Evolutionary conservation across 2,329 filamentous ascomycete genomes (phyloP).

Genomic region (Fusarium citri): DNA sequence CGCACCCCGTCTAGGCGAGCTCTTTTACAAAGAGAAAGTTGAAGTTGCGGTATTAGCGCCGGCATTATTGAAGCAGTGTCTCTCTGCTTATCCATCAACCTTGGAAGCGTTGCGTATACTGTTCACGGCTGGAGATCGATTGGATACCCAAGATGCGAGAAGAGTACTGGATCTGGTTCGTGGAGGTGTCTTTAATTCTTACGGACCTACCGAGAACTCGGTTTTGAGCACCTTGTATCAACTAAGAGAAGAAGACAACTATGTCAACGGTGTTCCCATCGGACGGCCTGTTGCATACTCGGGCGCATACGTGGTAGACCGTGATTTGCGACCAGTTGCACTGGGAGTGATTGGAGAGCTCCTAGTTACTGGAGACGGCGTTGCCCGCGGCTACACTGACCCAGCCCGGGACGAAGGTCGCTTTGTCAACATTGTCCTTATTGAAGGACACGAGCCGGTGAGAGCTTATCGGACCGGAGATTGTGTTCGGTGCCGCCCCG

Average conservation of each 20-base stretch:
- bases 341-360: background rate
- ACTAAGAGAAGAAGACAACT: background rate
- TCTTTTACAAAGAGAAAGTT: background rate
- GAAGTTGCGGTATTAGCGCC: background rate
- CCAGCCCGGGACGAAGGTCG: background rate
- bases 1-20: background rate
- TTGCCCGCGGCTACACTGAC: constrained; percentile 1
- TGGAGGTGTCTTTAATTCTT: background rate
- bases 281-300: background rate
- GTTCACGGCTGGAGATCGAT: constrained; percentile 37
- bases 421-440: background rate
- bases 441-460: background rate
- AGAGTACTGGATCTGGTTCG: background rate
- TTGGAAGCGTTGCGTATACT: background rate
- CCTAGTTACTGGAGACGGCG: background rate
- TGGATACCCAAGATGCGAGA: constrained; percentile 17
- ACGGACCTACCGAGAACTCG: constrained; percentile 1
- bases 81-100: background rate
- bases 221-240: background rate
- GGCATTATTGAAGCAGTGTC: background rate
- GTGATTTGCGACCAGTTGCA: background rate
- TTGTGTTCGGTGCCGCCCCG: constrained; percentile 32
- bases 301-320: background rate
- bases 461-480: constrained; percentile 43
- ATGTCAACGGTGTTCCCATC: background rate